Percentiles rank a stretch among this genome's conserved stretches.
These are phyloP conservation scores for Ustilago shanxiensis DNA, from an alignment of 1,284 basidiomycete species.

Conservation along the genomic window DNA sequence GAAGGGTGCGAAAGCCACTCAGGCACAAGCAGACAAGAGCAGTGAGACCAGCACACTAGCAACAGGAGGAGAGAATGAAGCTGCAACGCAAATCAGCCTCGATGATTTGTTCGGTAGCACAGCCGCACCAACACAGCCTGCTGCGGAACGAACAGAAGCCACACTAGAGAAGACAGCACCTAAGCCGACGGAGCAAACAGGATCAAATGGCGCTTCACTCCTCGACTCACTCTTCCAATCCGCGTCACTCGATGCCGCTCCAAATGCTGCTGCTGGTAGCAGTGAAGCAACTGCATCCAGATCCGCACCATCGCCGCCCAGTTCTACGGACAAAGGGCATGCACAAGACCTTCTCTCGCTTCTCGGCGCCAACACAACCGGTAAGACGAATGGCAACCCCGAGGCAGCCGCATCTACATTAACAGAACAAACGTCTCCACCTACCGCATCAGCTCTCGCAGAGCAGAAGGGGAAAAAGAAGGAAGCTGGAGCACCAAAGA, in stretches of 20 bases:
- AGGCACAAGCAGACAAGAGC: constrained; percentile 21
- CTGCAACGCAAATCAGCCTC: constrained; percentile 37
- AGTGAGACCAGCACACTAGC: constrained; percentile 12
- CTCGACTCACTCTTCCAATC: constrained; percentile 44
- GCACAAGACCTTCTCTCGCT: constrained; percentile 29
- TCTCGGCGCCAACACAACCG: constrained; percentile 7
- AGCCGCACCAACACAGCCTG: background rate
- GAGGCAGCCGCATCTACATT: background rate
- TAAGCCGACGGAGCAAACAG: background rate
- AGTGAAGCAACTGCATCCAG: background rate
- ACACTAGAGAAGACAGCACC: background rate
- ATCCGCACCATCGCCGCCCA: background rate
- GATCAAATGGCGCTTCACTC: constrained; percentile 17
- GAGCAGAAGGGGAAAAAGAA: constrained; percentile 6
- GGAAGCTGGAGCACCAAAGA: constrained; percentile 63
- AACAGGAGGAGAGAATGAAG: constrained; percentile 3
- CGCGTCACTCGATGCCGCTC: constrained; percentile 20
- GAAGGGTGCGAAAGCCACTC: constrained; percentile 20
- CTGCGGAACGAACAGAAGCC: background rate
- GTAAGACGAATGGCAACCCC: background rate
- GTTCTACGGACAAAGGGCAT: constrained; percentile 1
- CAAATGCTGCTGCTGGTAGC: background rate
- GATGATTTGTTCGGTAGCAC: constrained; percentile 38
- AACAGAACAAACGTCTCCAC: background rate
- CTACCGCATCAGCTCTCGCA: background rate